phyloP scores from a whole-genome alignment of 2,329 filamentous ascomycete species.

The Fusarium sp. region DNA sequence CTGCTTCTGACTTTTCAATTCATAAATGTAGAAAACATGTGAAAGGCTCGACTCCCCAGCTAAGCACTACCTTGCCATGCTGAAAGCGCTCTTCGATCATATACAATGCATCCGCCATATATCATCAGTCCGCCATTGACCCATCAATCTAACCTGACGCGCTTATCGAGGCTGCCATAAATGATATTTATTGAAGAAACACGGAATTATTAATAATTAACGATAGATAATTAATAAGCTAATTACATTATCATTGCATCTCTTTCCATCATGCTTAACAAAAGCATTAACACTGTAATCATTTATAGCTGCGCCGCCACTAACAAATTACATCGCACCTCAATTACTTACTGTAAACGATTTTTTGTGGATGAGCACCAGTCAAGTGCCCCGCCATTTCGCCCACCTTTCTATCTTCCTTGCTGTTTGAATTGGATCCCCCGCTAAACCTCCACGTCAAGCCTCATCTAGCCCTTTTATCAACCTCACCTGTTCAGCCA shows the following conservation, averaged over 20 bases:
- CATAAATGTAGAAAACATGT: slow-evolving; percentile 12
- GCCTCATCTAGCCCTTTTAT: slow-evolving; percentile 40
- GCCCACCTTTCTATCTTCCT: slow-evolving; percentile 29
- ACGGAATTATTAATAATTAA: not conserved
- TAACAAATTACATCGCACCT: slow-evolving; percentile 35
- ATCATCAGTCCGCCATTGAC: slow-evolving; percentile 8
- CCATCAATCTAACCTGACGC: not conserved
- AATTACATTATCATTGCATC: not conserved
- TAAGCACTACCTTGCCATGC: not conserved
- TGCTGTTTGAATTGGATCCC: slow-evolving; percentile 34
- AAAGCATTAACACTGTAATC: not conserved
- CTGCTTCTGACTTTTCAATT: slow-evolving; percentile 11
- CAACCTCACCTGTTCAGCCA: slow-evolving; percentile 28
- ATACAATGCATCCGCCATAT: slow-evolving; percentile 1
- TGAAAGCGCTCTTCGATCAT: not conserved
- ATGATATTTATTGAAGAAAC: not conserved
- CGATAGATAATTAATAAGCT: not conserved
- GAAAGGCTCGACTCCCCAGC: slow-evolving; percentile 1
- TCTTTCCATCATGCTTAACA: too few relatives aligned
- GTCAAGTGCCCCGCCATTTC: slow-evolving; percentile 46
- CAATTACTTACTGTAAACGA: slow-evolving; percentile 20
- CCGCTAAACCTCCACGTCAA: slow-evolving; percentile 51
- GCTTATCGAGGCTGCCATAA: not conserved
- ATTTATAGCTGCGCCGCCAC: slow-evolving; percentile 20
- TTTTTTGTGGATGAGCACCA: slow-evolving; percentile 37